Evolutionary conservation across 2,329 filamentous ascomycete species (phyloP), one percentile per base, ranked within the genome.

Genomic region (Pseudocercospora fijiensis): DNA sequence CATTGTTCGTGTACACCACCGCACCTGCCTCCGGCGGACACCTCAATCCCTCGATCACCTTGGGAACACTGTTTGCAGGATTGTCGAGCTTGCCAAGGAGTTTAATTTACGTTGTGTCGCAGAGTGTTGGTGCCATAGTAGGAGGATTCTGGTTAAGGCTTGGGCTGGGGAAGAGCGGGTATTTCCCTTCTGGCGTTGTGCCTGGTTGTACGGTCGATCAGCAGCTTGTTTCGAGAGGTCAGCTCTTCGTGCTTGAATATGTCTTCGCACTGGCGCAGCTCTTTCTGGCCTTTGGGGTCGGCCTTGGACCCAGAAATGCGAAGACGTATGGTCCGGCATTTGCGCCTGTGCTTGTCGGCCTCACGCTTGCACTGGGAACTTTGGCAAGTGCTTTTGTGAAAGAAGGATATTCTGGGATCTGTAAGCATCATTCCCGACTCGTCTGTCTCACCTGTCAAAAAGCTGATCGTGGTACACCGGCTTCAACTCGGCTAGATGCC

Each of bases 11-110:
- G 53, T 84, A 80, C 66, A 79, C 78, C 8, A 79, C 81, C 13
- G 80, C 77, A 4, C 79, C 82, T 0, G 79, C 80, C 0, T 81
- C 80, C 2, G 82, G 83, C 43, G 83, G 80, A 1, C 83, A 85
- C 68, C 72, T 85, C 61, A 85, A 83, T 66, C 83, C 83, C 1
- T 73, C 81, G 30, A 84, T 86, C 64, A 84, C 83, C 0, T 78
- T 85, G 53, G 78, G 81, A 2, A 83, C 83, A 1, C 81, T 86
- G 63, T 79, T 83, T 24, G 78, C 81, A 1, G 79, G 82, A 0
- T 74, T 85, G 11, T 81, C 80, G 20, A 81, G 81, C 1, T 75
- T 84, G 11, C 78, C 83, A 0, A 77, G 83, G 60, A 78, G 78
- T 16, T 70, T 83, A 0, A 62, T 84, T 9, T 84, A 84, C 61